phyloP scores from a whole-genome alignment of 345 rosid genomes.

The Gossypium bickii region DNA sequence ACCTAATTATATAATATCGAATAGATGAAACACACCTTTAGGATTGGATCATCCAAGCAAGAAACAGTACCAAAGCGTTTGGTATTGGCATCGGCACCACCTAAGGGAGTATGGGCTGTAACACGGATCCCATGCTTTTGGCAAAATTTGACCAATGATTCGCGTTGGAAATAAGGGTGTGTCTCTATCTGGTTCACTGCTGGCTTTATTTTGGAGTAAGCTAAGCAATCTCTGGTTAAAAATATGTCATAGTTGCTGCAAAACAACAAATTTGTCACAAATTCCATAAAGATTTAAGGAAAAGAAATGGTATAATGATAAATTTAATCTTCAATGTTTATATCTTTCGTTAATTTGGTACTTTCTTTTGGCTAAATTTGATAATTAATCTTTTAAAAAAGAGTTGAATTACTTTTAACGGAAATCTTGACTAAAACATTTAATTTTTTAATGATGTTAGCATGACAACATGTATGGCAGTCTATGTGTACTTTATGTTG shows the following conservation, averaged over 20 bases:
- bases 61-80: slow-evolving; percentile 73
- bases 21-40: slow-evolving; percentile 42
- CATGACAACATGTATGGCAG: no score
- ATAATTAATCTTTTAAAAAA: no score
- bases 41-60: slow-evolving; percentile 71
- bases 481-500: no score
- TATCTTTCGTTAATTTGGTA: no score
- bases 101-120: slow-evolving; percentile 85
- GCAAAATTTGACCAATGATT: slow-evolving; percentile 81
- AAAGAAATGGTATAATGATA: no score
- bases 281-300: no score
- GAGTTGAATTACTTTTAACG: no score
- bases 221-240: slow-evolving; percentile 83
- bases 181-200: slow-evolving; percentile 96
- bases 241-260: slow-evolving; percentile 87
- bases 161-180: slow-evolving; percentile 90
- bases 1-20: no score
- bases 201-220: slow-evolving; percentile 89
- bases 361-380: no score
- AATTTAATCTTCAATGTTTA: no score
- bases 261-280: neutral
- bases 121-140: slow-evolving; percentile 79
- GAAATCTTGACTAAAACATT: no score
- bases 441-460: no score
- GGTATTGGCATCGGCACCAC: slow-evolving; percentile 69